Conservation (phyloP, 1,284 basidiomycete genomes). For the Microbotryomycetes sp. region DNA sequence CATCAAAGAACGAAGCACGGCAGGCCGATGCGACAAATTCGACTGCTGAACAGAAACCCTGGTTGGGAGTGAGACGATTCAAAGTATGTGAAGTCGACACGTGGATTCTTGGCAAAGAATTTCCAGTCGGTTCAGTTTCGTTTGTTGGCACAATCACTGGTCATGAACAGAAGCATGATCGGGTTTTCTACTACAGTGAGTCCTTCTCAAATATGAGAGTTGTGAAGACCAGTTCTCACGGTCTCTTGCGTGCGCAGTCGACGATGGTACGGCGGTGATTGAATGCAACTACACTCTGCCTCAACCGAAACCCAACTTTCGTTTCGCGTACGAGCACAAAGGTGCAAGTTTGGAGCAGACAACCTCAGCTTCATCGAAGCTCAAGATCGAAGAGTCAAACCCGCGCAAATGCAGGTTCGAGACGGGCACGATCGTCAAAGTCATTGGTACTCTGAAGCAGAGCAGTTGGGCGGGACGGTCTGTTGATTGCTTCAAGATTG, state of each 20-base stretch:
- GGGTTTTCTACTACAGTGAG: constrained; percentile 10
- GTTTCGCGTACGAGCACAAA: neutral
- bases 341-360: neutral
- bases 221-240: neutral
- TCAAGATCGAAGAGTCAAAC: neutral
- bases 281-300: neutral
- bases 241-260: constrained; percentile 5
- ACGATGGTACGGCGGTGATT: constrained; percentile 24
- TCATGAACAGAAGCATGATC: constrained; percentile 2
- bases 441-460: neutral
- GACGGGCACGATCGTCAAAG: neutral
- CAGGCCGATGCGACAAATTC: too few species aligned
- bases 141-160: constrained; percentile 18
- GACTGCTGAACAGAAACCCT: constrained; percentile 1
- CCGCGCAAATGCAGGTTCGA: neutral
- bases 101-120: constrained; percentile 9
- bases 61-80: neutral
- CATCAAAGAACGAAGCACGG: neutral
- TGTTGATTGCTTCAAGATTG: neutral
- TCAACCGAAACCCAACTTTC: neutral
- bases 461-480: neutral
- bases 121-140: constrained; percentile 10
- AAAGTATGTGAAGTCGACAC: neutral
- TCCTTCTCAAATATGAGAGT: too few species aligned
- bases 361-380: neutral